Evolutionary conservation across 2,329 filamentous ascomycete species (phyloP).

Genomic region (Ceratocystis papillata): DNA sequence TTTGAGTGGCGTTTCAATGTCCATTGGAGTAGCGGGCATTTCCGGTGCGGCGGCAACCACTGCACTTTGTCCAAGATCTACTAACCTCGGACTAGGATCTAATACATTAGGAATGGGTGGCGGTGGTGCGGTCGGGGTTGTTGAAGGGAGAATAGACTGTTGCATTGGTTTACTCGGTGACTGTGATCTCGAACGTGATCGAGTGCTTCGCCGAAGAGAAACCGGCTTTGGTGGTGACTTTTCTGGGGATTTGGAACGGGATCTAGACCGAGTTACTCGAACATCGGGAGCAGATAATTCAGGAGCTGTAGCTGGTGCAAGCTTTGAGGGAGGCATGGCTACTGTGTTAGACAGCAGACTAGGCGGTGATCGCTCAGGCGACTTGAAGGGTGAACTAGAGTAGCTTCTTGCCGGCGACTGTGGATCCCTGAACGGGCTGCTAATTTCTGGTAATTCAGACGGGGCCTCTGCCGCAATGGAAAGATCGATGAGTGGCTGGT

Average conservation of each 20-base stretch:
- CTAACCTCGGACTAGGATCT: conserved; percentile 14
- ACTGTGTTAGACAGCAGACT: conserved; percentile 7
- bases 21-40: conserved; percentile 18
- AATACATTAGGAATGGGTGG: conserved; percentile 10
- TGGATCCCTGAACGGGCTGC: conserved; percentile 16
- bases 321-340: background rate
- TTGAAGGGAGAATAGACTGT: conserved; percentile 6
- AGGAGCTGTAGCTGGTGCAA: background rate
- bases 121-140: conserved; percentile 11
- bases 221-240: conserved; percentile 11
- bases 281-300: background rate
- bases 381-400: conserved; percentile 23
- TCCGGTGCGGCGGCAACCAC: background rate
- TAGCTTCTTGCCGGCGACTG: conserved; percentile 19
- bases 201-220: background rate
- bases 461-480: background rate
- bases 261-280: conserved; percentile 20
- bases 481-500: conserved; percentile 28
- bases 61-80: background rate
- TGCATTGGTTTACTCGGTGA: conserved; percentile 18
- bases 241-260: conserved; percentile 20
- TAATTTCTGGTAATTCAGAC: conserved; percentile 13
- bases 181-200: conserved; percentile 12
- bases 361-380: conserved; percentile 17
- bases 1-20: conserved; percentile 21